Evolutionary conservation across 768 basidiomycete genomes (phyloP).

Genomic region (Xerocomus potaroensis): DNA sequence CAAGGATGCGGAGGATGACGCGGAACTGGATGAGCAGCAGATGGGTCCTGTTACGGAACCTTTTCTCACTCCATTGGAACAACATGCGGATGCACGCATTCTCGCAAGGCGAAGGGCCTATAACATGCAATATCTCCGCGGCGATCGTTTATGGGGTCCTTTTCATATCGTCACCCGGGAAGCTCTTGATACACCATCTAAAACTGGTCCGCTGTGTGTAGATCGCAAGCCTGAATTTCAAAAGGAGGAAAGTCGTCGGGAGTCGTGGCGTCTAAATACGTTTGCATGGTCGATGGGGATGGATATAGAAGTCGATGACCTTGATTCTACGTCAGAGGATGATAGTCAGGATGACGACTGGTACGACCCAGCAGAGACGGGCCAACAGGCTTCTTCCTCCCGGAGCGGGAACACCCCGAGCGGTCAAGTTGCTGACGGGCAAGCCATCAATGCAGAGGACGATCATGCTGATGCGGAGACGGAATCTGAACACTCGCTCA

Average conservation of each 20-base stretch:
- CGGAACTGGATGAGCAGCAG: neutral
- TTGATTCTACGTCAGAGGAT: constrained; percentile 9
- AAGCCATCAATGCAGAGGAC: neutral
- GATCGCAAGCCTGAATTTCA: neutral
- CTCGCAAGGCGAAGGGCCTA: constrained; percentile 29
- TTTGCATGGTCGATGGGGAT: constrained; percentile 17
- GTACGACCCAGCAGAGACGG: constrained; percentile 6
- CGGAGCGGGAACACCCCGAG: neutral
- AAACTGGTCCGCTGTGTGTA: neutral
- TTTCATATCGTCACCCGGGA: constrained; percentile 17
- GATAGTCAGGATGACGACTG: constrained; percentile 23
- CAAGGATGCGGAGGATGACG: neutral
- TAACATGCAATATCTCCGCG: constrained; percentile 29
- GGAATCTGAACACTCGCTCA: constrained; percentile 9
- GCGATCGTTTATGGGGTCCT: constrained; percentile 28
- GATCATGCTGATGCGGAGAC: constrained; percentile 13
- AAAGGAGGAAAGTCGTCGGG: neutral
- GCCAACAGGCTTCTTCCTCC: neutral
- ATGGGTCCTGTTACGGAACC: neutral
- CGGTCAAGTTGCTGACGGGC: neutral
- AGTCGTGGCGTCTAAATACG: constrained; percentile 2
- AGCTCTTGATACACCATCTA: neutral
- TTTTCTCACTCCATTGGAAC: constrained; percentile 15
- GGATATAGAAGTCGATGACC: constrained; percentile 9
- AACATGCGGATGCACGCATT: constrained; percentile 22